Evolutionary conservation across 2,329 filamentous ascomycete genomes (phyloP), one percentile per base, ranked within the genome.

Genomic region (Fusarium fujikuroi): DNA sequence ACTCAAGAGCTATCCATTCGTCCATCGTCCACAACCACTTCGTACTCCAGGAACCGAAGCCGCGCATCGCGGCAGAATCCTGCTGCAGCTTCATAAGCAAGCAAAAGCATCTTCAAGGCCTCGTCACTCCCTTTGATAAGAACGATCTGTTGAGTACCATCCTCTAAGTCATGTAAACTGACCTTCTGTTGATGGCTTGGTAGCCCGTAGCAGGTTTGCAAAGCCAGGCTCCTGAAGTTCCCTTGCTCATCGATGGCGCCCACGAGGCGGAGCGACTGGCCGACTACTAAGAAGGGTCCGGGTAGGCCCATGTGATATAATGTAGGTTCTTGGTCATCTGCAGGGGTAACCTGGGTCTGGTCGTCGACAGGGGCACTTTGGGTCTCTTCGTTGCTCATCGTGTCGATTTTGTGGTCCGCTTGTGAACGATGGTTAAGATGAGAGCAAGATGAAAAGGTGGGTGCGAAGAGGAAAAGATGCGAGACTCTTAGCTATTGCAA

Each of bases 311-410:
- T 32, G 30, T 50, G 47, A 5, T 50, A 50, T 11, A 50, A 34
- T 3, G 47, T 50, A 1, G 47, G 47, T 34, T 50, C 47, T 2
- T 34, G 30, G 21, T 34, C 28, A 2, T 34, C 21, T 9, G 0
- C 1, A 6, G 5, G 7, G 15, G 28, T 6, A 2, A 1, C 3
- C 12, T 18, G 28, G 1, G 21, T 23, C 28, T 49, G 46, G 3
- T 50, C 10, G 0, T 32, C 2, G 4, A 7, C 7, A 2, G 8
- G 2, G 0, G 7, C 3, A 4, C 2, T 19, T 14, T 5, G 3
- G 3, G 21, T 34, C 2, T 50, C 21, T 4, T 34, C 7, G 16
- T 34, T 9, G 11, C 5, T 23, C 47, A 50, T 50, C 3, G 11
- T 34, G 30, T 2, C 2, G 5, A 1, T 18, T 2, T 32, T 7